Base-by-base conservation (phyloP, 805 yeast genomes). In the Nakazawaea populi region DNA sequence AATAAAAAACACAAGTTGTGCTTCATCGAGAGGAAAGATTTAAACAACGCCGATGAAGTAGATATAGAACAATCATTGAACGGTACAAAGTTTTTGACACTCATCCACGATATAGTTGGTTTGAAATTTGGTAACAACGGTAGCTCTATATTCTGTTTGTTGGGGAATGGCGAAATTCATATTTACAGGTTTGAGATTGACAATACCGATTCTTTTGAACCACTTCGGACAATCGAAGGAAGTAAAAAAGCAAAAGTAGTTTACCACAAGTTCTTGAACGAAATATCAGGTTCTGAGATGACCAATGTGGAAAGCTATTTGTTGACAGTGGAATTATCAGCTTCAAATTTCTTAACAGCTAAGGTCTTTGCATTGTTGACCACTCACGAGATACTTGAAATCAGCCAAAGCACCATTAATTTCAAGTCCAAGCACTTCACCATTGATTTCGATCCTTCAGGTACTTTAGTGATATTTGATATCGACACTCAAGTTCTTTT, bases 1-100 rank as follows among this genome's bases (percentile, higher is more conserved):
- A 62, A 74, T 53, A 67, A 62, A 50, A 69, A 65, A 46, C 51
- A 59, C 29, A 55, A 39, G 42, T 45, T 68, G 47, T 62, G 56
- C 48, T 59, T 54, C n/a, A 39, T 52, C 8, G 68, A 64, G 29
- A 58, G 51, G 40, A 24, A 52, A 34, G 55, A 53, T 39, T 30
- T 28, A 6, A 56, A 56, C 37, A 55, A 52, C 38, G 56, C 57
- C 1, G 51, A 63, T 57, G 74, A 73, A 60, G 52, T 60, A 52
- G 60, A 62, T 57, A 29, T 58, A 62, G 59, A 57, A 45, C 69
- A 60, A 52, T 67, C 56, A 63, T 62, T 73, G 58, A 58, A 60
- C 51, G 51, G 63, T 51, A 56, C 56, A 55, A 44, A 67, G 53
- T 65, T 58, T 38, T 53, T 55, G 51, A 41, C 70, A 47, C 52